Percentiles rank a stretch among this genome's conserved stretches.
Evolutionary conservation across 176 grass and related monocot species (phyloP).

Genomic region (Aegilops bicornis): DNA sequence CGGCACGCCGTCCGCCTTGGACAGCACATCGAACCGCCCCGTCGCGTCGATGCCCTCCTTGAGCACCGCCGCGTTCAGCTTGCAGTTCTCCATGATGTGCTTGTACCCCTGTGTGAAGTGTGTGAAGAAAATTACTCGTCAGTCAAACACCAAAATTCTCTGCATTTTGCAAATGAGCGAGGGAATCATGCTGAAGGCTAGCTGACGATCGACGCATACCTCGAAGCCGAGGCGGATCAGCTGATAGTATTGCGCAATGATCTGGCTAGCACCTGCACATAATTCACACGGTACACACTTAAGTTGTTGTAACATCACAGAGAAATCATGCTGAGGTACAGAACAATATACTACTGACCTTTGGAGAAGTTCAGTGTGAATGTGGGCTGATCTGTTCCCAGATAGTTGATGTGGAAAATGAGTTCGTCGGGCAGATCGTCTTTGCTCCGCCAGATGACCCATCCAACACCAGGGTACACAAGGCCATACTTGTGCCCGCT

Average conservation of each 20-base stretch:
- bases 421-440: constrained; percentile 77
- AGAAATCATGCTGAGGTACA: background rate
- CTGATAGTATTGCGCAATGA: constrained; percentile 86
- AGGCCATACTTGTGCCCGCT: constrained; percentile 87
- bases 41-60: constrained; percentile 47
- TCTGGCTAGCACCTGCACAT: constrained; percentile 68
- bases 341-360: constrained; percentile 28
- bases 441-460: constrained; percentile 85
- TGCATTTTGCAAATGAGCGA: too few relatives aligned
- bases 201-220: constrained; percentile 18
- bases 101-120: constrained; percentile 58
- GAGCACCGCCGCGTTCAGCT: constrained; percentile 44
- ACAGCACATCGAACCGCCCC: constrained; percentile 57
- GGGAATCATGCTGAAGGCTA: too few relatives aligned
- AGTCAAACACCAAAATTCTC: too few relatives aligned
- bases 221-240: constrained; percentile 73
- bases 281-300: background rate
- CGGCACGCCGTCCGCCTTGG: constrained; percentile 68
- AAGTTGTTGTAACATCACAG: background rate
- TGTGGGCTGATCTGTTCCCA: constrained; percentile 74
- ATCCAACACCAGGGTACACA: constrained; percentile 77
- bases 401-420: constrained; percentile 88
- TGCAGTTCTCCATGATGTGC: constrained; percentile 76
- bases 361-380: constrained; percentile 95
- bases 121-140: too few relatives aligned